Evolutionary conservation across 2,329 filamentous ascomycete genomes (phyloP).

Genomic region (Cladosporium sp.): DNA sequence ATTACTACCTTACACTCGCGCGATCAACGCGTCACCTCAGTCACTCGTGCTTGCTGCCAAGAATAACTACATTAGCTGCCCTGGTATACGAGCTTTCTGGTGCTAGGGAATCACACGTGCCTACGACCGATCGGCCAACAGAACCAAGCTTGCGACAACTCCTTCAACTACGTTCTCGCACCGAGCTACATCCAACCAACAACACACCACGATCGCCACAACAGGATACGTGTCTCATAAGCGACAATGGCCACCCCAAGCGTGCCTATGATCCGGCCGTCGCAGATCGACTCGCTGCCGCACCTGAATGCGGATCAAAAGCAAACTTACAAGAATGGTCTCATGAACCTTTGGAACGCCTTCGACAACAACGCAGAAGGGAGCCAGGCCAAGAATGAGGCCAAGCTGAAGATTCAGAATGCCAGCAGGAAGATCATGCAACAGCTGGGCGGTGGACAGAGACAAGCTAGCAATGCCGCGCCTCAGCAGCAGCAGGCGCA

Average conservation of each 20-base stretch:
- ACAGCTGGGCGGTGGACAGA: slow-evolving; percentile 19
- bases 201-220: background rate
- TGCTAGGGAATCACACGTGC: too few species aligned
- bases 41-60: too few species aligned
- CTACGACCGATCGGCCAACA: background rate
- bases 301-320: slow-evolving; percentile 53
- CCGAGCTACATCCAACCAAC: background rate
- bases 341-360: slow-evolving; percentile 52
- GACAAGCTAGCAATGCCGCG: slow-evolving; percentile 21
- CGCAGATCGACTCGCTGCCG: slow-evolving; percentile 51
- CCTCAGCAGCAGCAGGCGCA: slow-evolving; percentile 19
- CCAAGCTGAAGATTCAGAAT: slow-evolving; percentile 49
- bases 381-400: slow-evolving; percentile 46
- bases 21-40: too few species aligned
- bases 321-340: slow-evolving; percentile 50
- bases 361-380: slow-evolving; percentile 47
- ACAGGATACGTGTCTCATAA: too few species aligned
- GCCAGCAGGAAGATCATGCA: slow-evolving; percentile 45
- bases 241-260: background rate
- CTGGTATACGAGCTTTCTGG: too few species aligned
- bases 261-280: slow-evolving; percentile 42
- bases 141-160: background rate
- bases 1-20: too few species aligned
- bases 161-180: background rate
- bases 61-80: too few species aligned